Evolutionary conservation across 2,329 filamentous ascomycete genomes (phyloP).

Genomic region (Hymenoscyphus salicellus): DNA sequence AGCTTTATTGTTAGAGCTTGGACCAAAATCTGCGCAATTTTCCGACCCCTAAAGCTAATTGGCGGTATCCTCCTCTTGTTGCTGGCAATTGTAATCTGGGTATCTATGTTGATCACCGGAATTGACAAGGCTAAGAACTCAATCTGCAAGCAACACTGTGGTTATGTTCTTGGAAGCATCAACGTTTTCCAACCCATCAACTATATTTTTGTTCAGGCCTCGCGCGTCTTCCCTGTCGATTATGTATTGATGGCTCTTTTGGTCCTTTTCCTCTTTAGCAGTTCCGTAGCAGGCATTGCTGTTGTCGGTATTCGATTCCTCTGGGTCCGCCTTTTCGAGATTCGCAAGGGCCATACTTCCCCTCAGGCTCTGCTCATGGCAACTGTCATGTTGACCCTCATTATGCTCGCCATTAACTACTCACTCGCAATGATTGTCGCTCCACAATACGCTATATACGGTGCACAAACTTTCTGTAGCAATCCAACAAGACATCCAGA

Average conservation of each 20-base stretch:
- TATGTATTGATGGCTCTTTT: slow-evolving; percentile 85
- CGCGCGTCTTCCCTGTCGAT: slow-evolving; percentile 84
- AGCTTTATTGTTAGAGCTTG: slow-evolving; percentile 71
- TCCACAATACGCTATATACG: slow-evolving; percentile 91
- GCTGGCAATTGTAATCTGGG: slow-evolving; percentile 73
- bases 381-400: slow-evolving; percentile 85
- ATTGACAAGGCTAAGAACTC: slow-evolving; percentile 98
- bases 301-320: slow-evolving; percentile 91
- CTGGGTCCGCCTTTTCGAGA: slow-evolving; percentile 90
- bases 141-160: slow-evolving; percentile 83
- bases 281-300: slow-evolving; percentile 82
- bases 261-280: slow-evolving; percentile 82
- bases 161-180: slow-evolving; percentile 84
- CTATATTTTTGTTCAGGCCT: slow-evolving; percentile 77
- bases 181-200: slow-evolving; percentile 96
- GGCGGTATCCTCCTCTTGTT: slow-evolving; percentile 76
- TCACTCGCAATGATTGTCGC: slow-evolving; percentile 89
- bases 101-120: slow-evolving; percentile 90
- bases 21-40: slow-evolving; percentile 76
- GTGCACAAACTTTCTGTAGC: slow-evolving; percentile 91
- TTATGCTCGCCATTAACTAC: slow-evolving; percentile 90
- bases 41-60: slow-evolving; percentile 84
- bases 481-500: slow-evolving; percentile 60
- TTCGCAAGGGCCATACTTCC: slow-evolving; percentile 82
- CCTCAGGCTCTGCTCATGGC: slow-evolving; percentile 89